These are phyloP conservation scores for Candida gigantensis DNA, from an alignment of 1,139 yeast species.

Conservation along the genomic window DNA sequence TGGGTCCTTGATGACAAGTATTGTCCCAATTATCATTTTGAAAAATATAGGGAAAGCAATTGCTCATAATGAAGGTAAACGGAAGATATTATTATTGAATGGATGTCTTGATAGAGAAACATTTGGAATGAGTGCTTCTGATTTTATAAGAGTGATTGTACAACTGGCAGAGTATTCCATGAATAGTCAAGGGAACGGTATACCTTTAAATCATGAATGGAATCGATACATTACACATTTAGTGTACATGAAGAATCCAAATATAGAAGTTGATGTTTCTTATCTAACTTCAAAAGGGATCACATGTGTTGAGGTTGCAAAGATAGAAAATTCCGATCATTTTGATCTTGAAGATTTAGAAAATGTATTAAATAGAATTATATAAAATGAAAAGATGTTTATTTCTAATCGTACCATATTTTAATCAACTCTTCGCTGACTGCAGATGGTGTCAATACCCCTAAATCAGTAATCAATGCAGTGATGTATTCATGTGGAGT, in stretches of 20 bases:
- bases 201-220: conserved; percentile 26
- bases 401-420: conserved; percentile 84
- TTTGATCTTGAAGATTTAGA: conserved; percentile 38
- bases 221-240: conserved; percentile 56
- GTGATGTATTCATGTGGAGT: conserved; percentile 96
- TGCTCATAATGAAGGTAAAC: conserved; percentile 37
- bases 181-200: conserved; percentile 11
- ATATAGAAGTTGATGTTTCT: conserved; percentile 48
- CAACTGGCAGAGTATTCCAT: conserved; percentile 49
- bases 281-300: conserved; percentile 42
- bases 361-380: conserved; percentile 9
- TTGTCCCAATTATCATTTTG: conserved; percentile 72
- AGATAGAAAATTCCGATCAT: conserved; percentile 22
- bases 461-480: conserved; percentile 93
- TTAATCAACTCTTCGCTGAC: conserved; percentile 96
- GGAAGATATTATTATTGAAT: conserved; percentile 62
- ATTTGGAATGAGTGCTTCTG: conserved; percentile 59
- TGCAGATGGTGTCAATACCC: conserved; percentile 95
- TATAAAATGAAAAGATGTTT: conserved; percentile 1
- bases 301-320: conserved; percentile 46
- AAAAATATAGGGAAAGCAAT: conserved; percentile 71
- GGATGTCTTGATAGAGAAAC: conserved; percentile 81
- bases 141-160: conserved; percentile 56
- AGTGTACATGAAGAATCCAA: conserved; percentile 48
- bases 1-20: conserved; percentile 87